Percentiles rank a stretch among this genome's conserved stretches.
Conservation (phyloP, 768 basidiomycete species). For the Boletales sp. region DNA sequence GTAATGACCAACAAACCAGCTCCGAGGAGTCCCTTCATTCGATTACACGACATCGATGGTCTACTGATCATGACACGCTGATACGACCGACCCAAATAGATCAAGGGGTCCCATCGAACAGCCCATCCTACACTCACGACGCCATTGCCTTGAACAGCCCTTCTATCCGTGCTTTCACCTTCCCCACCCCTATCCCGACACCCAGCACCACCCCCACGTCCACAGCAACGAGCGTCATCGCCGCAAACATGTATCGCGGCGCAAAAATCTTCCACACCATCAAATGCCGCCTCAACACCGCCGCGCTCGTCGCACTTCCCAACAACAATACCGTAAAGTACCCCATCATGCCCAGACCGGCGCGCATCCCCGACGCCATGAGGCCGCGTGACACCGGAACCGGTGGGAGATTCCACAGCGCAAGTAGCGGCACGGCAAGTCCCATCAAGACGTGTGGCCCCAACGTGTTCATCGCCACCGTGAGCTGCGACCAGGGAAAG, state of each 20-base stretch:
- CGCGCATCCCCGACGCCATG: constrained; percentile 42
- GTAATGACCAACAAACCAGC: constrained; percentile 1
- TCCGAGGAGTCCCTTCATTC: constrained; percentile 20
- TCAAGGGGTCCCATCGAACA: background rate
- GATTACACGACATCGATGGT: background rate
- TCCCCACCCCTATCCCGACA: constrained; percentile 18
- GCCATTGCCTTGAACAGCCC: constrained; percentile 14
- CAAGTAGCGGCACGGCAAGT: constrained; percentile 67
- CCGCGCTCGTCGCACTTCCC: constrained; percentile 68
- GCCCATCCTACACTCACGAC: background rate
- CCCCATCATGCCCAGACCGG: constrained; percentile 59
- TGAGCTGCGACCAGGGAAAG: constrained; percentile 71
- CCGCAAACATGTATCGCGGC: constrained; percentile 86
- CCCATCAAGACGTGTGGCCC: constrained; percentile 68
- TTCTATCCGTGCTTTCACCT: constrained; percentile 21
- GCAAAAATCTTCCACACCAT: constrained; percentile 99
- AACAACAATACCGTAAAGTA: constrained; percentile 67
- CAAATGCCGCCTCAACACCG: constrained; percentile 75
- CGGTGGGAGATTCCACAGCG: constrained; percentile 82
- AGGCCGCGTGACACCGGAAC: constrained; percentile 29
- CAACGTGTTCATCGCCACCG: constrained; percentile 74
- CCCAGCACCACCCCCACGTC: constrained; percentile 52
- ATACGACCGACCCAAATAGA: background rate
- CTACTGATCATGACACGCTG: background rate
- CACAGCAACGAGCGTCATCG: constrained; percentile 58